Evolutionary conservation across 768 basidiomycete genomes (phyloP).

Genomic region (Naganishia kalamii): DNA sequence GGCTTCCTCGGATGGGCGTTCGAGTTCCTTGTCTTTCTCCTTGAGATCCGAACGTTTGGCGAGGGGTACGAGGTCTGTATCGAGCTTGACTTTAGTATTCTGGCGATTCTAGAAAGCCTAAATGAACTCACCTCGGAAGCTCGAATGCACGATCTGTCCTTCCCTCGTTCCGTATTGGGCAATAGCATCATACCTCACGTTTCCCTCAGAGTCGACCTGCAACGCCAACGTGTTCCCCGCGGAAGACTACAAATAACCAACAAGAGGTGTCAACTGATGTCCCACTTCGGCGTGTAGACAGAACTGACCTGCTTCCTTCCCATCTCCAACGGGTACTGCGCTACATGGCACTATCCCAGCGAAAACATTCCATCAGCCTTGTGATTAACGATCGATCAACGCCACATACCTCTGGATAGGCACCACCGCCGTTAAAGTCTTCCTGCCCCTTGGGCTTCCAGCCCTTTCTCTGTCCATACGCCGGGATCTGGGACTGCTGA

Average conservation of each 20-base stretch:
- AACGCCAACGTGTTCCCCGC: slow-evolving; percentile 92
- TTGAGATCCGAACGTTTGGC: slow-evolving; percentile 78
- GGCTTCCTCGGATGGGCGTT: slow-evolving; percentile 87
- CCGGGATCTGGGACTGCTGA: slow-evolving; percentile 17
- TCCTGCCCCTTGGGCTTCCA: slow-evolving; percentile 80
- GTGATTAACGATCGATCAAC: neutral
- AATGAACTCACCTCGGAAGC: slow-evolving; percentile 62
- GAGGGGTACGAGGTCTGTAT: slow-evolving; percentile 77
- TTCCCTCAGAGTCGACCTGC: slow-evolving; percentile 93
- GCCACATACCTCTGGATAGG: slow-evolving; percentile 44
- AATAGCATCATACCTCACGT: slow-evolving; percentile 94
- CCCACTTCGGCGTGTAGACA: neutral
- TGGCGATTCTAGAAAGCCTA: neutral
- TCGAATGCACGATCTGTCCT: slow-evolving; percentile 81
- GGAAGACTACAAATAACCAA: slow-evolving; percentile 56
- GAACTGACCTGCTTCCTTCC: slow-evolving; percentile 80
- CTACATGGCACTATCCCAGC: slow-evolving; percentile 86
- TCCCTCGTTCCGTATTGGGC: slow-evolving; percentile 87
- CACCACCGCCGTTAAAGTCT: slow-evolving; percentile 62
- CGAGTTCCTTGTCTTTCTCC: slow-evolving; percentile 68
- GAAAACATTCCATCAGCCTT: slow-evolving; percentile 19
- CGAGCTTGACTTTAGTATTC: neutral
- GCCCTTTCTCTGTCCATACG: slow-evolving; percentile 71
- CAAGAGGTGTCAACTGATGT: neutral
- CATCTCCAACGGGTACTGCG: slow-evolving; percentile 93